phyloP scores from a whole-genome alignment of 139 green algal species.

The Mesotaenium endlicherianum region DNA sequence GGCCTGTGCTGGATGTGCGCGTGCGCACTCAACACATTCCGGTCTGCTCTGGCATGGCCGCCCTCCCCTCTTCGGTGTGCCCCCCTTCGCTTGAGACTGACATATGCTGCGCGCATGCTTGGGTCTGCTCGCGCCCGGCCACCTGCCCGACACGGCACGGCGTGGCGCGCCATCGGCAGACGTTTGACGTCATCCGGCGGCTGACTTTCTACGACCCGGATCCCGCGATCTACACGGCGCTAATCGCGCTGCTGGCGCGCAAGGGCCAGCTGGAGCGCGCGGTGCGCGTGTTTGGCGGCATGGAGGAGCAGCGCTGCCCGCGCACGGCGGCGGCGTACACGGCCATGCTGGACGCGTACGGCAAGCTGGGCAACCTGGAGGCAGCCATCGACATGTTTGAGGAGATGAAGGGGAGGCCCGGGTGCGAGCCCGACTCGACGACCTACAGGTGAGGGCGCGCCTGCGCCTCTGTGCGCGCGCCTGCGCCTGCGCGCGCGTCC shows the following conservation, averaged over 20 bases:
- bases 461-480: no score
- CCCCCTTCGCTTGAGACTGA: no score
- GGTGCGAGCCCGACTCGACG: background rate
- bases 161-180: no score
- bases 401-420: constrained; percentile 3
- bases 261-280: background rate
- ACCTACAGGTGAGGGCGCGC: constrained; percentile 11
- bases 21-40: no score
- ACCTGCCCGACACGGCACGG: no score
- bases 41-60: no score
- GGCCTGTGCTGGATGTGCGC: no score
- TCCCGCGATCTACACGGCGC: background rate
- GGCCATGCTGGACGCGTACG: constrained; percentile 20
- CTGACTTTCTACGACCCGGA: background rate
- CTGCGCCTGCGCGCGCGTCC: no score
- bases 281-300: background rate
- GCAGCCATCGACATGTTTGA: constrained; percentile 11
- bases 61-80: no score
- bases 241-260: background rate
- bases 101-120: no score
- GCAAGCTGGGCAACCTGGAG: background rate
- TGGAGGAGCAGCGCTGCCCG: constrained; percentile 18
- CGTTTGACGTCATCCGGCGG: constrained; percentile 12
- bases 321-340: constrained; percentile 11
- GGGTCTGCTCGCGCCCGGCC: no score